Percentiles rank a stretch among this genome's conserved stretches.
Conservation (phyloP, 192 early-diverging fungal species). For the Kickxella alabastrina region DNA sequence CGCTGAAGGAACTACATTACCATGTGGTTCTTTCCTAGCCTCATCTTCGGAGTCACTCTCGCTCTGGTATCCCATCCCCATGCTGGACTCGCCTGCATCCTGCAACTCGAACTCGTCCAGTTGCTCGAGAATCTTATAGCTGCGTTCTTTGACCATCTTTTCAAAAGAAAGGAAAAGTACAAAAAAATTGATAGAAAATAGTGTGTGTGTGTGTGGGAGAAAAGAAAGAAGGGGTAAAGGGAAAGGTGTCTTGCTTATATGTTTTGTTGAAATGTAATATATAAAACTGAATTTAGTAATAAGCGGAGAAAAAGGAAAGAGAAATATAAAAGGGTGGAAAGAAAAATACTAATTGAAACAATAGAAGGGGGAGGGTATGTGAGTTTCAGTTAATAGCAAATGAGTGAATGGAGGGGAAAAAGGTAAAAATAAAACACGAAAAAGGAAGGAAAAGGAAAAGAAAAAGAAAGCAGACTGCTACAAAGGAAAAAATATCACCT, state of each 20-base stretch:
- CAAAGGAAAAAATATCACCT: neutral
- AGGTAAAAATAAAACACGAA: neutral
- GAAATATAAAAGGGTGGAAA: neutral
- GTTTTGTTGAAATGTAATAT: too few relatives aligned
- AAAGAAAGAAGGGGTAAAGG: neutral
- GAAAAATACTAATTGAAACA: neutral
- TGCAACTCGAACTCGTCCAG: slow-evolving; percentile 51
- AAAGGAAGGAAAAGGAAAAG: neutral
- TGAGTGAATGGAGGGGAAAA: neutral
- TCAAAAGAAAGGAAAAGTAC: slow-evolving; percentile 4
- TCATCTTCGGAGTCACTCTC: slow-evolving; percentile 17
- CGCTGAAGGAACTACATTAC: slow-evolving; percentile 40
- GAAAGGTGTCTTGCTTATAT: neutral
- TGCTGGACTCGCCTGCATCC: slow-evolving; percentile 18
- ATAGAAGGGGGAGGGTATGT: neutral
- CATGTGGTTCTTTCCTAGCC: slow-evolving; percentile 28
- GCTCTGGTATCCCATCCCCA: slow-evolving; percentile 18
- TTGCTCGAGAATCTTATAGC: slow-evolving; percentile 50
- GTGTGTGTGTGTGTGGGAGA: neutral
- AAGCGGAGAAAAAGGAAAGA: neutral
- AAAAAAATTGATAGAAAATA: slow-evolving; percentile 2
- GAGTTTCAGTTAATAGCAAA: neutral
- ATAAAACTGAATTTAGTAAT: slow-evolving; percentile 1
- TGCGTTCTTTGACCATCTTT: slow-evolving; percentile 43
- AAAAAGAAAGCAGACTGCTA: neutral